phyloP scores from a whole-genome alignment of 2,329 filamentous ascomycete genomes.

The Fusarium robinianum region DNA sequence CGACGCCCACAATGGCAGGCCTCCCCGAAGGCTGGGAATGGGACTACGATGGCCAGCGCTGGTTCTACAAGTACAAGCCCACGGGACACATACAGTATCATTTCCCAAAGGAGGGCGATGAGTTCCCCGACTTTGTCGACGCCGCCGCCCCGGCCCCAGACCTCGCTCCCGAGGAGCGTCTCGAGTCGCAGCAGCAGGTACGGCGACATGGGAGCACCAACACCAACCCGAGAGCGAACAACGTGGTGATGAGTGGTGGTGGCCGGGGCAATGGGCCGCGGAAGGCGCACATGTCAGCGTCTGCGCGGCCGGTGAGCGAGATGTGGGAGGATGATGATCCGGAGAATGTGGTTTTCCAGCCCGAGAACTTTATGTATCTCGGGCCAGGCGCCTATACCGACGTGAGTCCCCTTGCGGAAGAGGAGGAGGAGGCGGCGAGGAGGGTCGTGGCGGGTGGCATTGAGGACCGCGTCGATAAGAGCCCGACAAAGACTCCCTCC shows the following conservation, averaged over 20 bases:
- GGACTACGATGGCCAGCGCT: constrained; percentile 61
- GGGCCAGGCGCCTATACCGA: constrained; percentile 53
- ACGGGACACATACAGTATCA: constrained; percentile 60
- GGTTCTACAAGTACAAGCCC: constrained; percentile 62
- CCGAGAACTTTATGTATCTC: constrained; percentile 58
- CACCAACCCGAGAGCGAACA: constrained; percentile 3
- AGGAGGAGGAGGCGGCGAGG: constrained; percentile 44
- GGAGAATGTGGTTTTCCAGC: constrained; percentile 51
- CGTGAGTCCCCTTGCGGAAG: constrained; percentile 49
- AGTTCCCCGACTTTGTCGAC: constrained; percentile 59
- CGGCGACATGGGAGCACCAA: constrained; percentile 41
- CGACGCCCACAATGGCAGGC: constrained; percentile 34
- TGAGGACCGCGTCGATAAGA: constrained; percentile 21
- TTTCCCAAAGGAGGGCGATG: constrained; percentile 61
- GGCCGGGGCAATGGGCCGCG: constrained; percentile 16
- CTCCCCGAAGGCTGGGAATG: constrained; percentile 60
- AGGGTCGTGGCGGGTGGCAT: constrained; percentile 35
- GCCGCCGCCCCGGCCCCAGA: constrained; percentile 43
- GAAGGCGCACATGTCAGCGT: constrained; percentile 40
- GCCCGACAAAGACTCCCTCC: no score
- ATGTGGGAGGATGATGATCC: constrained; percentile 41
- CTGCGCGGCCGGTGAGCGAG: constrained; percentile 40
- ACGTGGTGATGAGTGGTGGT: constrained; percentile 10
- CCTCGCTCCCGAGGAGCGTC: constrained; percentile 56
- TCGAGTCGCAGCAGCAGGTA: constrained; percentile 57